Evolutionary conservation across 1,139 yeast species (phyloP).

Genomic region (Yamadazyma diospyri): DNA sequence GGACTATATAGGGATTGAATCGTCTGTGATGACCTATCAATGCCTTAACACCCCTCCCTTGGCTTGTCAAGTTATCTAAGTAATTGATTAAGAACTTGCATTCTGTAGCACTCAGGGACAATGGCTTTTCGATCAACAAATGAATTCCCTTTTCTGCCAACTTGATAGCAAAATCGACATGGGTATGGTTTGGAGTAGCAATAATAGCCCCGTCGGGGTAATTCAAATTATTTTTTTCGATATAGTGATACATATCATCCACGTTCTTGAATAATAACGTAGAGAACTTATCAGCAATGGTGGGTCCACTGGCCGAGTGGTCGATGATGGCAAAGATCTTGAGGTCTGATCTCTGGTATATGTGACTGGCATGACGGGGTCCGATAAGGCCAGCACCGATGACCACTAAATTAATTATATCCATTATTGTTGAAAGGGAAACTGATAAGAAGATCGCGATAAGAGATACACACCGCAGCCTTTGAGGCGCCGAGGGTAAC

Average conservation of each 20-base stretch:
- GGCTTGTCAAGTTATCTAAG: conserved; percentile 13
- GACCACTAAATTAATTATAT: conserved; percentile 12
- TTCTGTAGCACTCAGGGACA: conserved; percentile 28
- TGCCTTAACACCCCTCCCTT: conserved; percentile 22
- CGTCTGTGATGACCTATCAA: conserved; percentile 41
- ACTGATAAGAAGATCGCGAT: no score
- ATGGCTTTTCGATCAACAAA: conserved; percentile 37
- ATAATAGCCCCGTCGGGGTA: conserved; percentile 38
- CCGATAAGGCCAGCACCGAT: conserved; percentile 42
- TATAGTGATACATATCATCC: conserved; percentile 26
- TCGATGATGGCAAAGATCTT: conserved; percentile 35
- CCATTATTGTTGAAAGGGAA: conserved; percentile 1
- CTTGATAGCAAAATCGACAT: conserved; percentile 29
- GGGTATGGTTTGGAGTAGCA: conserved; percentile 42
- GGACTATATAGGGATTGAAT: conserved; percentile 36
- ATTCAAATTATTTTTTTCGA: conserved; percentile 19
- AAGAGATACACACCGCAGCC: no score
- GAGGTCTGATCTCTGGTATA: conserved; percentile 20
- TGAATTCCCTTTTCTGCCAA: conserved; percentile 33
- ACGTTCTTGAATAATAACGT: conserved; percentile 26
- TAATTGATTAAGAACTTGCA: conserved; percentile 29
- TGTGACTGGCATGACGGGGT: conserved; percentile 40
- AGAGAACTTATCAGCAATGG: conserved; percentile 27
- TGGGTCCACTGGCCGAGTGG: conserved; percentile 38
- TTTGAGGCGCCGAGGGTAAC: no score